Base-by-base conservation (phyloP, 139 green algal genomes). In the Ettlia oleoabundans region DNA sequence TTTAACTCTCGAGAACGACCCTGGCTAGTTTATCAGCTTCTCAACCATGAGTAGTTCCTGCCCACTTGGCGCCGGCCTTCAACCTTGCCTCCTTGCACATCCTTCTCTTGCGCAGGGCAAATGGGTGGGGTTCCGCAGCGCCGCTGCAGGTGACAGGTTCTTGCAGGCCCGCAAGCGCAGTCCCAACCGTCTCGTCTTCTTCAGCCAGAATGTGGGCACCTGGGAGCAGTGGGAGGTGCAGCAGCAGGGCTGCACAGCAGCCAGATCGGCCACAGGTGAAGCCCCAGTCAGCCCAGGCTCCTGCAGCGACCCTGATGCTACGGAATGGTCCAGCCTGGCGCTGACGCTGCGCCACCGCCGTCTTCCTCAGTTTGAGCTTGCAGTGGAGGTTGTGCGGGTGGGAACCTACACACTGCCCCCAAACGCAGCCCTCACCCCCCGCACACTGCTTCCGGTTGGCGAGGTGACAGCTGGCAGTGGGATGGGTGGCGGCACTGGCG, bases 221-320 rank as follows among this genome's bases (percentile, higher is more conserved):
- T 95, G 90, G 89, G 93, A 95, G 90, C 92, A 95, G 83, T 95
- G 90, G 90, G 87, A 95, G 70, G 77, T 93, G 71, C n/a, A n/a
- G n/a, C n/a, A n/a, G n/a, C n/a, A n/a, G n/a, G n/a, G n/a, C n/a
- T n/a, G n/a, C n/a, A n/a, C n/a, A n/a, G n/a, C n/a, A n/a, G n/a
- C n/a, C n/a, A n/a, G n/a, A n/a, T n/a, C n/a, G n/a, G n/a, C n/a
- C n/a, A n/a, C n/a, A n/a, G n/a, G n/a, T n/a, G n/a, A n/a, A n/a
- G n/a, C n/a, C n/a, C n/a, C 62, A 73, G 52, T 38, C 78, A 6
- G 43, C 47, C 6, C 30, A n/a, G 62, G 73, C 58, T 38, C 64
- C 26, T 22, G n/a, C 22, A 58, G 65, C 4, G 55, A 53, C 41
- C 52, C 80, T 2, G 76, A 79, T 13, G 47, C 28, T 30, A 41